Conservation (phyloP, 1,284 basidiomycete species). For the Melampsora abietis-canadensis region DNA sequence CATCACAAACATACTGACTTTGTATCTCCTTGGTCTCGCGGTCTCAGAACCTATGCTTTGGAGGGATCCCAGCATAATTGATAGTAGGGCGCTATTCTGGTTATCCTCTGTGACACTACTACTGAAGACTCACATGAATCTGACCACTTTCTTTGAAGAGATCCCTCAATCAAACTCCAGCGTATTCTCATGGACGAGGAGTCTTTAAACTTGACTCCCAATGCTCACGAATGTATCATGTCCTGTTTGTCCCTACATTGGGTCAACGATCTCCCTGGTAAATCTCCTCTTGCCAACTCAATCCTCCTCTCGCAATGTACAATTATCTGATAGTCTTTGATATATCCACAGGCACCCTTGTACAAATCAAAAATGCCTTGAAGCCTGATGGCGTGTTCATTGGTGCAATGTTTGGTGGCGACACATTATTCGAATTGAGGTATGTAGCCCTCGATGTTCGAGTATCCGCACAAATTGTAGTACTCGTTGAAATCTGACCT, state of each 20-base stretch:
- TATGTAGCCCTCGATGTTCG: conserved; percentile 48
- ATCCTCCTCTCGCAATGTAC: neutral
- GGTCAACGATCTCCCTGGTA: conserved; percentile 95
- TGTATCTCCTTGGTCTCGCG: neutral
- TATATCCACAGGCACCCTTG: conserved; percentile 65
- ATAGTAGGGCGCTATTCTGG: neutral
- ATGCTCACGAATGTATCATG: conserved; percentile 85
- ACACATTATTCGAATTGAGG: conserved; percentile 92
- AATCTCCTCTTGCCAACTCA: conserved; percentile 43
- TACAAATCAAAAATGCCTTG: conserved; percentile 81
- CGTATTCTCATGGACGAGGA: conserved; percentile 76
- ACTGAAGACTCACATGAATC: neutral
- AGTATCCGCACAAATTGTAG: neutral
- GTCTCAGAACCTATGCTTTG: conserved; percentile 15
- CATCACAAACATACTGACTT: neutral
- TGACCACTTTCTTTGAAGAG: conserved; percentile 37
- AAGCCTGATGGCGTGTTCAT: conserved; percentile 92
- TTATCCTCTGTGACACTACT: neutral
- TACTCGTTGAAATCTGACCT: no score
- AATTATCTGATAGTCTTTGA: conserved; percentile 19
- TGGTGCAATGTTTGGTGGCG: conserved; percentile 90
- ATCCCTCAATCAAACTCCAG: conserved; percentile 64
- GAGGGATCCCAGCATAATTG: conserved; percentile 33
- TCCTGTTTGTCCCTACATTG: conserved; percentile 90
- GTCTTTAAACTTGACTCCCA: conserved; percentile 59